These are phyloP conservation scores for Globisporangium echinulatum DNA, from an alignment of 352 stramenopile species.

Conservation along the genomic window DNA sequence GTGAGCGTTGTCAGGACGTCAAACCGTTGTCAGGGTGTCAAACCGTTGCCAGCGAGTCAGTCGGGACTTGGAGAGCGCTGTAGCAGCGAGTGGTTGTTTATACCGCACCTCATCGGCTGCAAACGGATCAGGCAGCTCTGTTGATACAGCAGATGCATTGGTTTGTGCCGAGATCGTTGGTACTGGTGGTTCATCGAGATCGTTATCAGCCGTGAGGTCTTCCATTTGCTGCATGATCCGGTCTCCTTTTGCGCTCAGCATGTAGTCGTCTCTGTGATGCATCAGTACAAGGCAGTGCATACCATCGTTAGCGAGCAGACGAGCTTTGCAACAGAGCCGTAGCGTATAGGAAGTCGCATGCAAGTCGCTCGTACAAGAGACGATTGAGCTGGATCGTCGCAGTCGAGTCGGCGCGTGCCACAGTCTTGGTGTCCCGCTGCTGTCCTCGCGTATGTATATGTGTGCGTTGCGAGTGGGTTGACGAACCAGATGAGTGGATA, in stretches of 20 bases:
- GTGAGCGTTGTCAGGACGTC: too few relatives aligned
- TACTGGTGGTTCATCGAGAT: background rate
- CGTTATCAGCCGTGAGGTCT: conserved; percentile 17
- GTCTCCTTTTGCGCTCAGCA: conserved; percentile 37
- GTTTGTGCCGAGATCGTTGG: background rate
- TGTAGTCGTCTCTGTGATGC: conserved; percentile 32
- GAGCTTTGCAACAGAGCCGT: background rate
- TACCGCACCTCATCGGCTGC: background rate
- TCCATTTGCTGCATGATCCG: conserved; percentile 48
- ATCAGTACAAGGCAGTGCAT: background rate
- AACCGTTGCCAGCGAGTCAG: too few relatives aligned
- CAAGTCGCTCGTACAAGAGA: conserved; percentile 22
- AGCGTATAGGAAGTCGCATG: background rate
- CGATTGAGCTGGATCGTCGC: conserved; percentile 29
- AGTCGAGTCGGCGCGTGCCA: background rate
- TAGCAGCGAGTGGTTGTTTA: background rate
- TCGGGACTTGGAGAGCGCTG: too few relatives aligned
- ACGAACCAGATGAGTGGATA: background rate
- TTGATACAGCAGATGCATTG: background rate
- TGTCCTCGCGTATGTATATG: too few relatives aligned
- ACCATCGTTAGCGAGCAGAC: background rate
- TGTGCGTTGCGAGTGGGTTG: background rate
- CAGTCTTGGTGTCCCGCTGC: background rate
- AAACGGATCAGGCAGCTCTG: background rate
- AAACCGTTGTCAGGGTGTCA: too few relatives aligned